Base-by-base conservation (phyloP, 2,329 filamentous ascomycete species). In the Aspergillus piperis region DNA sequence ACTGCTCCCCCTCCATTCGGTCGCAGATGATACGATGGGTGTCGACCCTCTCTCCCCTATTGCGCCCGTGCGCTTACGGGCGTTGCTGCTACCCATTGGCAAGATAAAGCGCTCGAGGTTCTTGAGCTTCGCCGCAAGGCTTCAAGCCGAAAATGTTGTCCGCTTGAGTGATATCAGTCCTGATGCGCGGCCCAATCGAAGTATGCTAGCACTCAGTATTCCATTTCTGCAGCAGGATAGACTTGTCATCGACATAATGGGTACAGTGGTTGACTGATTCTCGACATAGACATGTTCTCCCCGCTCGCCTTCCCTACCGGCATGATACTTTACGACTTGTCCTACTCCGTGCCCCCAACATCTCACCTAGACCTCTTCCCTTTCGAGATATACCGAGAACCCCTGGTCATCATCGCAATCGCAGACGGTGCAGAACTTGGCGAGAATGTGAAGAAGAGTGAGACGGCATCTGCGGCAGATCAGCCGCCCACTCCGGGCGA, bases 371-470 rank as follows among this genome's bases (percentile, higher is more conserved):
- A 91, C 19, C 80, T 96, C 42, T 90, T 90, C 39, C 93, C 95
- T 1, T 97, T 97, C 80, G 95, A 99, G 74, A 82, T 94, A 47
- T 96, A 91, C 75, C 86, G 93, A 68, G 91, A 96, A 74, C 90
- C 92, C 8, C 82, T 97, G 57, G 86, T 90, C 54, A 83, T 98
- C 25, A 85, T 99, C 63, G 94, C 91, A 3, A 82, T 98, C 60
- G 90, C 91, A 15, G 94, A 98, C 76, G 92, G 90, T 51, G 78
- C 80, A 42, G 91, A 96, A 75, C 82, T 91, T 25, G 78, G 78
- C 4, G 76, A 79, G 36, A 59, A 51, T 32, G 52, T 63, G 7
- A 62, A 58, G 21, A 56, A 64, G 15, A 56, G 59, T 13, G 66
- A 58, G 47, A 61, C 58, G 51, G 58, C 41, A n/a, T 50, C 44